Conservation (phyloP, 2,329 filamentous ascomycete genomes). For the Achaetomium macrosporum region DNA sequence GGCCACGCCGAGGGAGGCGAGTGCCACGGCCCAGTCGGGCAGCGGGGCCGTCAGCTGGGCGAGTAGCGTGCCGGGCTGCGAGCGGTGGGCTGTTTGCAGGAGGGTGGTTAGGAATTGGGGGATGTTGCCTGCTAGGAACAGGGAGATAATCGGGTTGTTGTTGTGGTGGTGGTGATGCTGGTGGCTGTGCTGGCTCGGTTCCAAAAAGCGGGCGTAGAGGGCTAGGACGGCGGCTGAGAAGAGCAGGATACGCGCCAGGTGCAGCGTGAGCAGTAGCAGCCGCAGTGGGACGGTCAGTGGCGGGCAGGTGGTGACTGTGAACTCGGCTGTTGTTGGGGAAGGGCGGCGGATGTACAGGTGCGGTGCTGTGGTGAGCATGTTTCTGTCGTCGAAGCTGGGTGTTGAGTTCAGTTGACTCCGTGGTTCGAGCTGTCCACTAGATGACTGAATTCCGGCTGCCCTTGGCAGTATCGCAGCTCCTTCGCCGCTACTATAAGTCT, state of each 20-base stretch:
- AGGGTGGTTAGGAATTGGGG: conserved; percentile 1
- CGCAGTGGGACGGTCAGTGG: conserved; percentile 43
- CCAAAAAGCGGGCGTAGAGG: conserved; percentile 42
- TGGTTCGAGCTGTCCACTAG: not conserved
- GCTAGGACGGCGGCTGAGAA: conserved; percentile 40
- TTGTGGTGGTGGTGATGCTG: conserved; percentile 6
- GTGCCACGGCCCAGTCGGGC: conserved; percentile 34
- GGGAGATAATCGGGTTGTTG: conserved; percentile 22
- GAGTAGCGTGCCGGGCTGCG: conserved; percentile 30
- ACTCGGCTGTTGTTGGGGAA: conserved; percentile 85
- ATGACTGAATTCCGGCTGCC: no score
- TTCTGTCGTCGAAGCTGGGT: conserved; percentile 7
- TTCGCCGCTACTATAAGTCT: no score
- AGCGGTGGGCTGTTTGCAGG: conserved; percentile 16
- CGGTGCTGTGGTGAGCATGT: conserved; percentile 57
- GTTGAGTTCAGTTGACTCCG: not conserved
- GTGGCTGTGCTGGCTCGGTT: not conserved
- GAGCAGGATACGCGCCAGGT: conserved; percentile 38
- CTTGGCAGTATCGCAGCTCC: no score
- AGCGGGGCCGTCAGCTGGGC: conserved; percentile 29
- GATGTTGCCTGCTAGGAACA: conserved; percentile 16
- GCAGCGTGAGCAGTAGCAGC: conserved; percentile 37
- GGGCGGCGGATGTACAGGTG: conserved; percentile 60
- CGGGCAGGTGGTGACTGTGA: conserved; percentile 80
- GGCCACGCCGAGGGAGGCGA: conserved; percentile 33